Conservation (phyloP, 345 rosid genomes). For the Cardamine occulta region DNA sequence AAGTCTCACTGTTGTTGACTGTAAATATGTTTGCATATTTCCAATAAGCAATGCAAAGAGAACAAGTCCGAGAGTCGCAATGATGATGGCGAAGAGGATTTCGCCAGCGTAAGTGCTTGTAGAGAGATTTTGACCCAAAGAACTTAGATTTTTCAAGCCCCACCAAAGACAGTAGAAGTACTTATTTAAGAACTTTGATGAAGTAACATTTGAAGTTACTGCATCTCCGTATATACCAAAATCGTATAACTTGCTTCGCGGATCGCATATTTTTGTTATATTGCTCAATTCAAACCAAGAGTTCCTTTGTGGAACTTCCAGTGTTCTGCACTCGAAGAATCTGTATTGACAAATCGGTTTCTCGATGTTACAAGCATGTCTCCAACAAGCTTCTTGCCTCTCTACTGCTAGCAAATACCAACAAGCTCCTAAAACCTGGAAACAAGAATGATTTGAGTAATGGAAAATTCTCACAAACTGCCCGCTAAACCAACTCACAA, state of each 20-base stretch:
- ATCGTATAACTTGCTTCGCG: slow-evolving; percentile 50
- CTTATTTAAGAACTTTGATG: slow-evolving; percentile 69
- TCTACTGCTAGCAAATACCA: slow-evolving; percentile 92
- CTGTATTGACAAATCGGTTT: slow-evolving; percentile 53
- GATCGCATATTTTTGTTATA: slow-evolving; percentile 57
- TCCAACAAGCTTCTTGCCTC: slow-evolving; percentile 88
- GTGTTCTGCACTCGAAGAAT: slow-evolving; percentile 68
- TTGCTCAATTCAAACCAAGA: slow-evolving; percentile 75
- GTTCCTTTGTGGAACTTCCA: slow-evolving; percentile 46
- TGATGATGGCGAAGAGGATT: slow-evolving; percentile 68
- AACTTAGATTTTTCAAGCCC: slow-evolving; percentile 91
- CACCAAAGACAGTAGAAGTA: slow-evolving; percentile 97
- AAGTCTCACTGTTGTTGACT: slow-evolving; percentile 75
- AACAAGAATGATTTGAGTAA: not conserved
- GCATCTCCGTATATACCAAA: slow-evolving; percentile 88
- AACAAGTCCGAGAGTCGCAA: slow-evolving; percentile 84
- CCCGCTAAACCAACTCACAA: not conserved
- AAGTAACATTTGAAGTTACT: slow-evolving; percentile 55
- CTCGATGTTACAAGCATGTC: slow-evolving; percentile 59
- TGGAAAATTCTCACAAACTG: not conserved
- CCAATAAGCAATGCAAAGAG: slow-evolving; percentile 93
- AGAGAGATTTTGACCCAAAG: slow-evolving; percentile 76
- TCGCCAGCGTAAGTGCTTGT: slow-evolving; percentile 89
- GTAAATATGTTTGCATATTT: slow-evolving; percentile 91
- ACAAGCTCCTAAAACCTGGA: slow-evolving; percentile 92